Evolutionary conservation across 306 rosid species (phyloP).

Genomic region (Citrullus mucosospermus): DNA sequence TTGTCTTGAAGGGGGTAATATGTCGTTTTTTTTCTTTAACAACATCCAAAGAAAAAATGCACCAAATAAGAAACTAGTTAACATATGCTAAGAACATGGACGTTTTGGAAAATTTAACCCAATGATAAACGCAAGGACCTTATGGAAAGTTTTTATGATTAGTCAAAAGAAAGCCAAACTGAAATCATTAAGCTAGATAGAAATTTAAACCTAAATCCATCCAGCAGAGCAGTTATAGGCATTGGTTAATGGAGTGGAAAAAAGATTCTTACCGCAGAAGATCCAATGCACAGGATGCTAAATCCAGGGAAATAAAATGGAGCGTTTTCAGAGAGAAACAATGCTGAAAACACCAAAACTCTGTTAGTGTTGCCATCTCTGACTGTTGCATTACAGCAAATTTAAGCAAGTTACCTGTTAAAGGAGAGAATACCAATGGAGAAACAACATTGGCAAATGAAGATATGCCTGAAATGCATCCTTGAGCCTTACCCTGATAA

Average conservation of each 20-base stretch:
- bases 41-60: background rate
- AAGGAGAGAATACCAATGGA: slow-evolving; percentile 82
- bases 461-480: slow-evolving; percentile 91
- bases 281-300: slow-evolving; percentile 70
- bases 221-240: background rate
- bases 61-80: background rate
- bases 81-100: background rate
- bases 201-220: background rate
- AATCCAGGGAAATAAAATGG: slow-evolving; percentile 86
- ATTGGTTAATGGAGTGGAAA: background rate
- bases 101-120: background rate
- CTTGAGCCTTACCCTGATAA: slow-evolving; percentile 78
- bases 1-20: too few species aligned
- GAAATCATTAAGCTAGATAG: background rate
- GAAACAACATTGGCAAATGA: slow-evolving; percentile 65
- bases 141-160: background rate
- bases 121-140: background rate
- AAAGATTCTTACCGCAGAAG: slow-evolving; percentile 51
- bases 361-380: background rate
- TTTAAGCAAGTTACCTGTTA: slow-evolving; percentile 46
- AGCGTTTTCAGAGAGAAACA: slow-evolving; percentile 68
- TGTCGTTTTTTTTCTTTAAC: too few species aligned
- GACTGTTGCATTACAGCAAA: background rate
- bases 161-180: background rate
- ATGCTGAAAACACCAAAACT: slow-evolving; percentile 34